A percentile compares a stretch with the other conserved stretches of the same genome.
Evolutionary conservation across 495 filamentous ascomycete genomes (phyloP).

Genomic region (Penicillium chermesinum): DNA sequence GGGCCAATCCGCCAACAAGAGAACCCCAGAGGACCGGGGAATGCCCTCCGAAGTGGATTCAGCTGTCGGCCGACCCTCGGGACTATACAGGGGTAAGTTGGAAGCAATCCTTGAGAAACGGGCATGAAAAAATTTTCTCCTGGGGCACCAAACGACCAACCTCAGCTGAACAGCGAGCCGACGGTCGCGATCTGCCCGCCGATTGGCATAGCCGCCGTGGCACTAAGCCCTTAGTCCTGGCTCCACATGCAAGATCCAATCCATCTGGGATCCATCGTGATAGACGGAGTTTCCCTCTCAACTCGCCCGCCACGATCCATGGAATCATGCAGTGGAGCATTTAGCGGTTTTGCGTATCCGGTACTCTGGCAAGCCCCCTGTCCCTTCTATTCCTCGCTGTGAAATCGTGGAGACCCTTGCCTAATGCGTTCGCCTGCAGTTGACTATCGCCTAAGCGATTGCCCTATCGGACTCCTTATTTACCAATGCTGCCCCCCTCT

Average conservation of each 20-base stretch:
- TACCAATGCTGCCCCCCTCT: not conserved
- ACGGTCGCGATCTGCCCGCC: conserved; percentile 9
- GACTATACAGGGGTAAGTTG: too few relatives aligned
- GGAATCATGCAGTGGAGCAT: not conserved
- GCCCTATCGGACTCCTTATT: not conserved
- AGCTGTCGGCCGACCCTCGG: too few relatives aligned
- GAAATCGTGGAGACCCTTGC: not conserved
- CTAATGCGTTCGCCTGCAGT: not conserved
- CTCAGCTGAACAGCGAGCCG: conserved; percentile 24
- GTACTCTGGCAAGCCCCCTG: not conserved
- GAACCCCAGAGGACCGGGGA: too few relatives aligned
- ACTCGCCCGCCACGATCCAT: not conserved
- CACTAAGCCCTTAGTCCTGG: conserved; percentile 20
- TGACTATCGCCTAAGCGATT: not conserved
- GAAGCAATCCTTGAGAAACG: conserved; percentile 1
- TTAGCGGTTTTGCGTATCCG: not conserved
- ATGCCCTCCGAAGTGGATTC: too few relatives aligned
- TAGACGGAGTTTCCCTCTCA: not conserved
- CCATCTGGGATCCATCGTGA: not conserved
- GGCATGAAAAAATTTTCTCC: conserved; percentile 3
- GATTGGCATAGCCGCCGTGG: conserved; percentile 17
- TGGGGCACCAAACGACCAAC: conserved; percentile 9
- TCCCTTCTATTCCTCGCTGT: not conserved
- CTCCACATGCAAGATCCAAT: conserved; percentile 14
- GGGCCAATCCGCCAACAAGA: too few relatives aligned